Percentiles rank a stretch among this genome's conserved stretches.
Conservation (phyloP, 2,329 filamentous ascomycete species). For the Trichophyton equinum region DNA sequence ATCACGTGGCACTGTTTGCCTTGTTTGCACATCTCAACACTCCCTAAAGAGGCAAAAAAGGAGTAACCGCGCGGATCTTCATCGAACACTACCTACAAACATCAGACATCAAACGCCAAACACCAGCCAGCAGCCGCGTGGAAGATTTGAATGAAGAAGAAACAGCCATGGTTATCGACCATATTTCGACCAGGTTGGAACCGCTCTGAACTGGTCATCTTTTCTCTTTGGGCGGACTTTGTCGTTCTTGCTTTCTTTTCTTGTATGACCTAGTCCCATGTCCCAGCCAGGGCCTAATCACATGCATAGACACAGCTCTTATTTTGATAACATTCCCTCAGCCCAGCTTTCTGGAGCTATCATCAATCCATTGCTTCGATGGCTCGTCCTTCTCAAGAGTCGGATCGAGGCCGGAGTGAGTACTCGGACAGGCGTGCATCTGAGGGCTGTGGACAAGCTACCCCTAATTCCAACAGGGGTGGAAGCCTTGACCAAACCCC, state of each 20-base stretch:
- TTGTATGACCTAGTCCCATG: neutral
- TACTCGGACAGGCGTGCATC: neutral
- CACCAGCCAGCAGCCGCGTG: neutral
- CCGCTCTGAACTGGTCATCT: neutral
- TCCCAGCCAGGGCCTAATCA: neutral
- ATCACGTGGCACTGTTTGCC: slow-evolving; percentile 6
- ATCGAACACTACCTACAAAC: neutral
- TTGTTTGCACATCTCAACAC: slow-evolving; percentile 8
- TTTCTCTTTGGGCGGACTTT: neutral
- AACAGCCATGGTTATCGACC: neutral
- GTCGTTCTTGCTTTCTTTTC: neutral
- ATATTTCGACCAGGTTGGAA: neutral
- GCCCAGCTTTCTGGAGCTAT: neutral
- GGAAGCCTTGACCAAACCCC: neutral
- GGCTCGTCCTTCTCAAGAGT: neutral
- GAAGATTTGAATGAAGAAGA: neutral
- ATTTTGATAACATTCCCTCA: neutral
- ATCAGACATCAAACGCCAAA: too few species aligned
- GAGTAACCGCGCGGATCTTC: neutral
- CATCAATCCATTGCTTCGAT: neutral
- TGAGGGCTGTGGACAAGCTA: neutral
- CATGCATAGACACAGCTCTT: neutral
- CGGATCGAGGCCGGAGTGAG: neutral
- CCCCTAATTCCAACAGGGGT: neutral
- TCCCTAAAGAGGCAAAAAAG: neutral